phyloP scores from a whole-genome alignment of 2,329 filamentous ascomycete genomes.

The Monilinia fructicola region DNA sequence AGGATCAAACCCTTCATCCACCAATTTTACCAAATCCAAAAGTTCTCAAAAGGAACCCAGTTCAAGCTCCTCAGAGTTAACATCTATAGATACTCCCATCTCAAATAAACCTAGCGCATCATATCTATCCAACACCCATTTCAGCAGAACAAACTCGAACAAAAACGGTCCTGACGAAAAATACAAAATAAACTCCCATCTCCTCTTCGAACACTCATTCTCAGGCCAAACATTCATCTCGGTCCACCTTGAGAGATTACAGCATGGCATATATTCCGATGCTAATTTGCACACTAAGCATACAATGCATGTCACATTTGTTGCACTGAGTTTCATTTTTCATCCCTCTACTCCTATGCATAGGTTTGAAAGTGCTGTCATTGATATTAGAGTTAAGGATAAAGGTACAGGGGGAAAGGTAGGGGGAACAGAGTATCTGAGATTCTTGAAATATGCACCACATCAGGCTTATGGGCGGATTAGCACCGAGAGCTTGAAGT shows the following conservation, averaged over 20 bases:
- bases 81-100: neutral
- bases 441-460: slow-evolving; percentile 50
- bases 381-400: slow-evolving; percentile 33
- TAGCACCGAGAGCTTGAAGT: slow-evolving; percentile 30
- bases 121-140: neutral
- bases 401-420: slow-evolving; percentile 27
- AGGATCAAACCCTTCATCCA: neutral
- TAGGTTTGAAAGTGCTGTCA: slow-evolving; percentile 10
- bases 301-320: slow-evolving; percentile 48
- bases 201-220: slow-evolving; percentile 50
- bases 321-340: slow-evolving; percentile 51
- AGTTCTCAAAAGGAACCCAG: neutral
- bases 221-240: slow-evolving; percentile 51
- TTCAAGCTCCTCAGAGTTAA: neutral
- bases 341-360: slow-evolving; percentile 41
- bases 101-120: neutral
- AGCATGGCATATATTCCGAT: slow-evolving; percentile 49
- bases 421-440: neutral
- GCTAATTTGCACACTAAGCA: slow-evolving; percentile 45
- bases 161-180: slow-evolving; percentile 31
- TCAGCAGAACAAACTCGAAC: slow-evolving; percentile 16
- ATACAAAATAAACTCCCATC: slow-evolving; percentile 42
- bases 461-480: slow-evolving; percentile 46
- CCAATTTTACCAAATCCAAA: neutral
- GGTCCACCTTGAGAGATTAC: slow-evolving; percentile 50